A percentile compares a stretch with the other conserved stretches of the same genome.
These are phyloP conservation scores for Barnettozyma hawaiiensis DNA, from an alignment of 1,139 yeast genomes.

Conservation along the genomic window DNA sequence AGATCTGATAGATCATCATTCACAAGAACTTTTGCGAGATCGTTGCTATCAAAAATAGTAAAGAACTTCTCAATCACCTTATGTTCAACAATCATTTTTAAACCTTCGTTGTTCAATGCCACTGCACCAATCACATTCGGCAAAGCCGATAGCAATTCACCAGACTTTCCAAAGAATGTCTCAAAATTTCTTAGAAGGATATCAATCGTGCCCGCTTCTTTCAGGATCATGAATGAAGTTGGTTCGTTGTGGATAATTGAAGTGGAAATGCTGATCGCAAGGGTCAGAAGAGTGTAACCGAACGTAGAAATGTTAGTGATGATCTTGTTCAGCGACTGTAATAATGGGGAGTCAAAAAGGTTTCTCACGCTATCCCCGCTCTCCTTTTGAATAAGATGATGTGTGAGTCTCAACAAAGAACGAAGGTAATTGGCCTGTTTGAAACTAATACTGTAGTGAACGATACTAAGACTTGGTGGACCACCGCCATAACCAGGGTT, in stretches of 20 bases:
- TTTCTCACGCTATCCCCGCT: constrained; percentile 83
- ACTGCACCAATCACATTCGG: constrained; percentile 83
- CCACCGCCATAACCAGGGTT: constrained; percentile 50
- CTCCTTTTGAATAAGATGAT: constrained; percentile 62
- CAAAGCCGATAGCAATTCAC: constrained; percentile 54
- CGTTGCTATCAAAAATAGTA: constrained; percentile 42
- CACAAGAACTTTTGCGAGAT: constrained; percentile 44
- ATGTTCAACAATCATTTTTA: constrained; percentile 46
- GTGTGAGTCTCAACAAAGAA: constrained; percentile 52
- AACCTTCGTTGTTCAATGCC: constrained; percentile 71
- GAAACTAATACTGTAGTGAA: constrained; percentile 55
- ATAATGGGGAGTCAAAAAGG: constrained; percentile 75
- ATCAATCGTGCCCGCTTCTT: constrained; percentile 73
- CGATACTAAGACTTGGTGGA: constrained; percentile 49
- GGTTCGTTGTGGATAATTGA: constrained; percentile 87
- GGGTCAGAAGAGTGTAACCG: constrained; percentile 65
- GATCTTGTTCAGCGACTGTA: constrained; percentile 55
- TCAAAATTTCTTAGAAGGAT: constrained; percentile 53
- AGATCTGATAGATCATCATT: constrained; percentile 45
- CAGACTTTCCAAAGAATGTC: constrained; percentile 47
- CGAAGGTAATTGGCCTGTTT: constrained; percentile 58
- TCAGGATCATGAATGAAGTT: constrained; percentile 75
- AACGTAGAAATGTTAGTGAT: constrained; percentile 53
- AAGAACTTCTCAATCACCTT: constrained; percentile 47
- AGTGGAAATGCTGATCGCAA: constrained; percentile 61